phyloP scores from a whole-genome alignment of 352 stramenopile genomes.

The Pseudoperonospora humuli region DNA sequence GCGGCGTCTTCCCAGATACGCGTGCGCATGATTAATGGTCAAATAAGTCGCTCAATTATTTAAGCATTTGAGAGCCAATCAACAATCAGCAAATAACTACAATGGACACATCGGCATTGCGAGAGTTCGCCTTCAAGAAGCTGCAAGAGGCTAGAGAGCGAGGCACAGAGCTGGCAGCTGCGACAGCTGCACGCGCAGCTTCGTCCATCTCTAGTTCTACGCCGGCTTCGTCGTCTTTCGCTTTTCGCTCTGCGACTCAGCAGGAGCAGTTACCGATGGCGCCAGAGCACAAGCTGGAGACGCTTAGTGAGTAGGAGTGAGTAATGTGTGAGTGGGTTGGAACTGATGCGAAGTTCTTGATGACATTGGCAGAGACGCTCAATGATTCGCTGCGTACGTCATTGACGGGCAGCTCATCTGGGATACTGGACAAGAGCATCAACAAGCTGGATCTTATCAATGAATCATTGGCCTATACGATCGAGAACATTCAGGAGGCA shows the following conservation, averaged over 20 bases:
- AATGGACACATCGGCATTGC: conserved; percentile 62
- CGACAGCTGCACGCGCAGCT: conserved; percentile 34
- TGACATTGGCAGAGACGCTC: conserved; percentile 24
- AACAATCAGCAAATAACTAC: conserved; percentile 1
- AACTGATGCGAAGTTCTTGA: not conserved
- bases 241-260: conserved; percentile 19
- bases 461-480: conserved; percentile 72
- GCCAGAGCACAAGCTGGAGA: conserved; percentile 16
- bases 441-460: conserved; percentile 77
- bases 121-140: conserved; percentile 72
- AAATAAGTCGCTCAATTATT: conserved; percentile 1
- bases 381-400: conserved; percentile 37
- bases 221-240: conserved; percentile 28
- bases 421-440: conserved; percentile 37
- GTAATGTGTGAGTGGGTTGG: not conserved
- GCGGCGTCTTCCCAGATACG: conserved; percentile 73
- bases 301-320: conserved; percentile 13
- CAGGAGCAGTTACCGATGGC: conserved; percentile 7
- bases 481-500: conserved; percentile 73
- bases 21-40: conserved; percentile 35
- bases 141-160: conserved; percentile 58
- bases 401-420: conserved; percentile 24
- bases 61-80: conserved; percentile 7
- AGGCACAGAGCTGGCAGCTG: conserved; percentile 48
- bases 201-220: conserved; percentile 51